phyloP scores from a whole-genome alignment of 768 basidiomycete genomes.

The Dacryopinax primogenitus region DNA sequence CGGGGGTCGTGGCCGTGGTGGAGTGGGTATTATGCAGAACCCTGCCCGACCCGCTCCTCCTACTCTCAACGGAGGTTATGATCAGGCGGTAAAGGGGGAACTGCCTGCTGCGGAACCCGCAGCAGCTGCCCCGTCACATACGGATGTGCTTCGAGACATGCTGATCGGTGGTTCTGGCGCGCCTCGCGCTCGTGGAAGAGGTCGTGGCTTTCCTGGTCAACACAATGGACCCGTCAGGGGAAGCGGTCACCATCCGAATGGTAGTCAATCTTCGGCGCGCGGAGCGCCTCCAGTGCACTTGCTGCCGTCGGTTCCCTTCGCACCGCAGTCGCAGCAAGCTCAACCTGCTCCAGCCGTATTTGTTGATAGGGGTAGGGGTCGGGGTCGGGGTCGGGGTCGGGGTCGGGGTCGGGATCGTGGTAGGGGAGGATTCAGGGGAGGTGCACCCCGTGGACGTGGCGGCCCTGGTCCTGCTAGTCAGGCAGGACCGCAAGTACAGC shows the following conservation, averaged over 20 bases:
- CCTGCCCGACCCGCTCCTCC: neutral
- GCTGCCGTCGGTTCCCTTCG: neutral
- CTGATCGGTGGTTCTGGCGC: neutral
- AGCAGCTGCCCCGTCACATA: neutral
- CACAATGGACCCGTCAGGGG: neutral
- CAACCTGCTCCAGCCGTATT: neutral
- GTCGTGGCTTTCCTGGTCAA: neutral
- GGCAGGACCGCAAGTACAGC: neutral
- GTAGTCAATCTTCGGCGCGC: neutral
- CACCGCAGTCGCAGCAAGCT: neutral
- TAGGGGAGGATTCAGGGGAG: neutral
- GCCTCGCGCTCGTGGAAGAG: neutral
- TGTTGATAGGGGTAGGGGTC: neutral
- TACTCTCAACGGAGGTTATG: neutral
- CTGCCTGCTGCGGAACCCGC: neutral
- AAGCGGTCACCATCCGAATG: neutral
- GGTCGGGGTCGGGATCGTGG: neutral
- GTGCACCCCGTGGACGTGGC: neutral
- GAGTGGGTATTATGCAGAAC: neutral
- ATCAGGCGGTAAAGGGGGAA: neutral
- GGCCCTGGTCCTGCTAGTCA: neutral
- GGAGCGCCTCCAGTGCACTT: neutral
- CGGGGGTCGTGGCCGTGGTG: neutral
- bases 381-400: too few relatives aligned
- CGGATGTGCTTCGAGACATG: neutral